Base-by-base conservation (phyloP, 441 rosid species). In the Gossypium trilobum region DNA sequence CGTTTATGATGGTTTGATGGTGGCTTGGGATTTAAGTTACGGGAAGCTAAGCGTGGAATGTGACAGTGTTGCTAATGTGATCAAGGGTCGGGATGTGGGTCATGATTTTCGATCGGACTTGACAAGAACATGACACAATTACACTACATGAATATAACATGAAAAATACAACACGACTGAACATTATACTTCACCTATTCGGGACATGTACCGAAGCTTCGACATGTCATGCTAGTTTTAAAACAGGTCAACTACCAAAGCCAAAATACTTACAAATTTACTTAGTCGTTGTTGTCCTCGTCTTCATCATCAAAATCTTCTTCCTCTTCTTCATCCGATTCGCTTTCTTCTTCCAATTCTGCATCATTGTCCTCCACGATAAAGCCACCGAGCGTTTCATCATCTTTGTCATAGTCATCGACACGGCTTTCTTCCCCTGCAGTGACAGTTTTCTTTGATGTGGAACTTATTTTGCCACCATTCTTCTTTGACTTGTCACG, bases 351-450 rank as follows among this genome's bases (percentile, higher is more conserved):
- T 57, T 78, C 86, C 64, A 63, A 39, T 11, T 80, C 79, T 0
- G 33, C 81, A 46, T 83, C 80, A 36, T 80, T 84, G 55, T 88
- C 91, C 23, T 77, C 77, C 71, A 85, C 88, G 82, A 92, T 85
- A 82, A 89, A 89, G 51, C 91, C 91, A 16, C 93, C 93, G 48
- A 92, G 76, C 1, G 86, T 87, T 63, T 87, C 93, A 73, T 88
- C 87, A 11, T 80, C 89, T 63, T 87, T 91, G 69, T 87, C 87
- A 9, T 80, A 88, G 20, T 83, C 87, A 1, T 85, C 83, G 2
- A 42, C 83, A 4, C 71, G 80, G 11, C 69, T 72, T 20, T 39
- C 73, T 9, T 68, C 59, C 22, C 44, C 9, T 5, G 71, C 23
- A 50, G 14, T 0, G 8, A 68, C 65, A 31, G 46, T 57, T 68